phyloP scores from a whole-genome alignment of 2,329 filamentous ascomycete genomes.

The Pseudogymnoascus sp. region DNA sequence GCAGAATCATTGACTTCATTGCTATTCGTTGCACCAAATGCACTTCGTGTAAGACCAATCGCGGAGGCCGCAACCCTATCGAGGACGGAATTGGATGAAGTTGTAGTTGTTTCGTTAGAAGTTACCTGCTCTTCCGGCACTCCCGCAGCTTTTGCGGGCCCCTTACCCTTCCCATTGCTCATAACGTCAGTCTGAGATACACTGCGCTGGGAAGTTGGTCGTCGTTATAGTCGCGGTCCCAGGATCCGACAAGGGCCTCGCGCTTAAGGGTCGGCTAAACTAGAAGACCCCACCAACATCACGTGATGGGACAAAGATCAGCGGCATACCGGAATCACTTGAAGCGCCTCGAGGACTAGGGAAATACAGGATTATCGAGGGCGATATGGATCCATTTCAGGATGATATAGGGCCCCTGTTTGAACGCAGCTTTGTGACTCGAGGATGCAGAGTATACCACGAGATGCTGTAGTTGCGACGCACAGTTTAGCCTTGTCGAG shows the following conservation, averaged over 20 bases:
- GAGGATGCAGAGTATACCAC: background rate
- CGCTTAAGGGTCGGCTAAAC: conserved; percentile 6
- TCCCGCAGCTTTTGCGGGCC: conserved; percentile 12
- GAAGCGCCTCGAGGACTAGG: background rate
- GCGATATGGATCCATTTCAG: background rate
- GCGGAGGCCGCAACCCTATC: conserved; percentile 28
- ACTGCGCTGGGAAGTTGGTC: background rate
- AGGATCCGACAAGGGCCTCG: conserved; percentile 4
- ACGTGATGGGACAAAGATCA: background rate
- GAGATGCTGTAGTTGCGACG: background rate
- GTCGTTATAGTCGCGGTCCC: background rate
- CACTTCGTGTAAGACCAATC: conserved; percentile 26
- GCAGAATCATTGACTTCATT: conserved; percentile 18
- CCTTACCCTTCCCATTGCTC: conserved; percentile 21
- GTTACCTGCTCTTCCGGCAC: conserved; percentile 9
- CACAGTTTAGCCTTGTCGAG: background rate
- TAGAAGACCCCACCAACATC: background rate
- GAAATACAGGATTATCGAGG: background rate
- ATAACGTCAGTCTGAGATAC: conserved; percentile 8
- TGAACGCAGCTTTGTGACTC: background rate
- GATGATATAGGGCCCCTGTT: background rate
- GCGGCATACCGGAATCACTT: background rate
- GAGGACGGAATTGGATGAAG: conserved; percentile 16
- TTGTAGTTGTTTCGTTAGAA: conserved; percentile 3
- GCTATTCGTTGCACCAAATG: conserved; percentile 21